Base-by-base conservation (phyloP, 1,139 yeast species). In the Yamadazyma sp. region DNA sequence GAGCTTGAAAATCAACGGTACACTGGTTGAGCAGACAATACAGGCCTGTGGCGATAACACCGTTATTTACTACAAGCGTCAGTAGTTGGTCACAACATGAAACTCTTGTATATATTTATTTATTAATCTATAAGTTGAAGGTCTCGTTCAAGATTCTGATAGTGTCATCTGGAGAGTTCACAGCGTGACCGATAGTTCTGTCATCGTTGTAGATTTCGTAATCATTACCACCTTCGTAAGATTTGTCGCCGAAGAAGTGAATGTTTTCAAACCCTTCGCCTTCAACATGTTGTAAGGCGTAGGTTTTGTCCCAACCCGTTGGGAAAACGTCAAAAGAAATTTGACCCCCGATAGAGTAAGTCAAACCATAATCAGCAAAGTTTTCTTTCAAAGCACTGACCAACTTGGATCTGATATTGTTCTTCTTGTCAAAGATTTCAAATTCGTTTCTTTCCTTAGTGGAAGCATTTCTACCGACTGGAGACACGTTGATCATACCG, bases 281-380 rank as follows among this genome's bases (percentile, higher is more conserved):
- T 56, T 72, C 89, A 56, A 92, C 91, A 70, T 91, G 98, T 68
- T 83, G 89, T 62, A 94, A 81, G 69, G 96, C 87, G 74, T 91
- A 94, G 48, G 98, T 94, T 81, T 94, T 92, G 69, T 92, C 98
- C 99, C 99, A 92, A 59, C 99, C 99, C 50, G 96, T 87, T 72
- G 99, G 99, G 91, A 92, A 92, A 51, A 92, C 98, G 60, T 92
- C 99, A 60, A 92, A 92, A 36, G 98, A 92, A 66, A 92, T 92
- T 77, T 92, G 98, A 54, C 99, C 99, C 66, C 98, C 98, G 54
- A 92, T 92, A 43, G 98, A 92, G 78, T 86, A 94, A 52, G 98
- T 91, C 63, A 92, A 79, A 39, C 84, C 87, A 57, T 73, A 75
- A 66, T 91, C 94, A 44, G 92, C 66, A 75, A 92, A 92, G 56